Conservation (phyloP, 78 protist species). For the Dictyostelium citrinum region DNA sequence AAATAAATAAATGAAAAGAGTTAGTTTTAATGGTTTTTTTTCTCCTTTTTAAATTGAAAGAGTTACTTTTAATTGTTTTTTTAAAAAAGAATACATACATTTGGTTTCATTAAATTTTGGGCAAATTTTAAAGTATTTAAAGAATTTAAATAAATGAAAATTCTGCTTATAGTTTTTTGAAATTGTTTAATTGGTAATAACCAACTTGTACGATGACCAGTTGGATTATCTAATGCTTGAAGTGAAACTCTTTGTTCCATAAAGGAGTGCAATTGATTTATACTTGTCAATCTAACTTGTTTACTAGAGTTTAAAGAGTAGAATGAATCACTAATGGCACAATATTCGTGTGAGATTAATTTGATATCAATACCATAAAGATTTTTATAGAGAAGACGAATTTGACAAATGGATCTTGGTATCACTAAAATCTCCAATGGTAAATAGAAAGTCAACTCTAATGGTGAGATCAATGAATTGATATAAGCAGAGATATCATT, state of each 20-base stretch:
- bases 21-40: no score
- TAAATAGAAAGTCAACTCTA: background rate
- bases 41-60: no score
- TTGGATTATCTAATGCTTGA: conserved; percentile 37
- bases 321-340: conserved; percentile 14
- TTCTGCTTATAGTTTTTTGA: background rate
- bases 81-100: background rate
- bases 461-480: background rate
- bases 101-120: background rate
- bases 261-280: background rate
- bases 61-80: background rate
- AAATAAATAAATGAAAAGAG: no score
- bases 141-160: conserved; percentile 17
- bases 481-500: conserved; percentile 16
- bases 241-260: conserved; percentile 34
- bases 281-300: background rate
- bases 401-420: conserved; percentile 24
- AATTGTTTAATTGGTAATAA: conserved; percentile 1
- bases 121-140: background rate
- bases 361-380: conserved; percentile 43
- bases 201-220: conserved; percentile 44
- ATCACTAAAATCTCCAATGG: conserved; percentile 48
- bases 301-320: background rate
- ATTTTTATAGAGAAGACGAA: conserved; percentile 41
- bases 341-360: conserved; percentile 9